phyloP scores from a whole-genome alignment of 352 stramenopile species.

The Globisporangium iwayamae region DNA sequence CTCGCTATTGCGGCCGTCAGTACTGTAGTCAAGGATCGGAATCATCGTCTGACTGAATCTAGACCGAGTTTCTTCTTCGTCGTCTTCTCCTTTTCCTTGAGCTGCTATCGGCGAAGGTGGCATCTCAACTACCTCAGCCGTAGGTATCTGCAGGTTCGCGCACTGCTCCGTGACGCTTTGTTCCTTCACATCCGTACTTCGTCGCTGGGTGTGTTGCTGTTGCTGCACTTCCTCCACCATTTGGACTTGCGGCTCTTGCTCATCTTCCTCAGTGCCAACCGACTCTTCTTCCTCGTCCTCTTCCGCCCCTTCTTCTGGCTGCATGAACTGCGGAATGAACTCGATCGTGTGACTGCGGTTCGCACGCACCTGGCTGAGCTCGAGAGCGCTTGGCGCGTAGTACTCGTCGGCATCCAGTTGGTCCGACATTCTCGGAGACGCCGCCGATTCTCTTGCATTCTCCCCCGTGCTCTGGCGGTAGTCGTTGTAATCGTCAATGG shows the following conservation, averaged over 20 bases:
- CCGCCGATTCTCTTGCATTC: background rate
- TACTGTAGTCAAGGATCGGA: slow-evolving; percentile 14
- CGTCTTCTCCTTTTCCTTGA: background rate
- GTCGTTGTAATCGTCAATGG: background rate
- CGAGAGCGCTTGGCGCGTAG: slow-evolving; percentile 14
- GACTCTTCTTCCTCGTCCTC: background rate
- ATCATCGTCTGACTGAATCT: slow-evolving; percentile 19
- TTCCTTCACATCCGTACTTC: background rate
- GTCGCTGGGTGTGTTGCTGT: background rate
- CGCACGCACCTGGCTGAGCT: slow-evolving; percentile 17
- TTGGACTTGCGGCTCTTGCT: background rate
- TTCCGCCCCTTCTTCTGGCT: background rate
- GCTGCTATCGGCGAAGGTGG: background rate
- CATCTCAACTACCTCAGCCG: slow-evolving; percentile 10
- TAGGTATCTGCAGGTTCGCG: slow-evolving; percentile 12
- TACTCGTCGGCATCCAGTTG: slow-evolving; percentile 9
- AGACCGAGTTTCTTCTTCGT: background rate
- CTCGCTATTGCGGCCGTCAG: slow-evolving; percentile 8
- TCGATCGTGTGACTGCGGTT: slow-evolving; percentile 21
- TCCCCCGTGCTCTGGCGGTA: background rate
- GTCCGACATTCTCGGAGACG: background rate
- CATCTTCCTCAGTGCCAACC: background rate
- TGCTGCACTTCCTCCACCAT: background rate
- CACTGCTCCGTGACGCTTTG: slow-evolving; percentile 11
- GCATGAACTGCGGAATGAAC: slow-evolving; percentile 19